Base-by-base conservation (phyloP, 228 moss, liverwort and hornwort genomes). In the Sphagnum magellanicum region DNA sequence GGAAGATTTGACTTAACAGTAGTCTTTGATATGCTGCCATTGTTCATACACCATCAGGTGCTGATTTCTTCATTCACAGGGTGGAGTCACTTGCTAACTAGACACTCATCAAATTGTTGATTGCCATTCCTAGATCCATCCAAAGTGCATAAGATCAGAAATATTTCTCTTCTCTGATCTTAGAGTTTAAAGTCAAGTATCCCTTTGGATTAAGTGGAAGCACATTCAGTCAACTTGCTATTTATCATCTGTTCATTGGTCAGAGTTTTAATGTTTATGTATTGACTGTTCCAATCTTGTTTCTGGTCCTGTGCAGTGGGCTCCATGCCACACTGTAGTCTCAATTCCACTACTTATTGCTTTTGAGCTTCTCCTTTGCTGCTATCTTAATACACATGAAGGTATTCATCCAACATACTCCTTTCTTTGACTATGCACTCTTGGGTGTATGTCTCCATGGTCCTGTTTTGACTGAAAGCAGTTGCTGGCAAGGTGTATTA, bases 251-350 rank as follows among this genome's bases (percentile, higher is more conserved):
- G 32, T 32, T 32, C 32, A 32, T 32, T 32, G 32, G 32, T 32
- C 32, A 32, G 32, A 32, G 1, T 32, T 32, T 32, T 32, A 32
- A 32, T 32, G 32, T 32, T 66, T 48, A n/a, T 66, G 61, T 47
- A 62, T 62, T 62, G 47, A 62, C 61, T 8, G 16, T 46, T 6
- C 32, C 32, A 16, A 4, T 5, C 6, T 16, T 68, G 10, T 53
- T 13, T 68, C 7, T 12, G 12, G 12, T 65, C 47, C 58, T 84
- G 82, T 74, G 70, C 86, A 97, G 93, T 97, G 97, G 97, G 91
- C 97, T 73, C 97, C 97, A 63, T 97, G 93, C 74, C 97, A 97
- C 62, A 78, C 97, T 53, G 97, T 97, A 74, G 93, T 97, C 53
- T 93, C 93, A 50, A 71, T 97, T 77, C 97, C 97, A 68, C 75